Conservation (phyloP, 179 eudicot species). For the Spergularia azorica region DNA sequence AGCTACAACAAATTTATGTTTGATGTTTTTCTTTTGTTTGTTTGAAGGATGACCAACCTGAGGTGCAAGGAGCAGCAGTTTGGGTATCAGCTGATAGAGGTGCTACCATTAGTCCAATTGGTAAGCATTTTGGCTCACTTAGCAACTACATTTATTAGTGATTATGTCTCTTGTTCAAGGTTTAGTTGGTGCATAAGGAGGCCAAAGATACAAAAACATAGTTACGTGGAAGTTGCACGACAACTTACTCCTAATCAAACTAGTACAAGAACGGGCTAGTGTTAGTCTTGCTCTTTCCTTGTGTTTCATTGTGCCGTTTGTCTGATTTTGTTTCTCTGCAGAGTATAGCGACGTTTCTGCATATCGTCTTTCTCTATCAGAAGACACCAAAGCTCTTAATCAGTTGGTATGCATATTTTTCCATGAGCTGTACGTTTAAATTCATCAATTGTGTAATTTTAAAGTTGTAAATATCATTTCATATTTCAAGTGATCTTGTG, state of each 20-base stretch:
- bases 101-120: conserved; percentile 88
- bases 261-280: conserved; percentile 7
- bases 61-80: conserved; percentile 90
- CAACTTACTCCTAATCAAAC: neutral
- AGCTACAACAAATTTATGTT: neutral
- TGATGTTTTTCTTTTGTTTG: neutral
- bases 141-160: neutral
- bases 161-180: neutral
- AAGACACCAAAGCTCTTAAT: conserved; percentile 97
- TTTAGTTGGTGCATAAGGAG: conserved; percentile 2
- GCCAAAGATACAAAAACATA: neutral
- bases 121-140: conserved; percentile 43
- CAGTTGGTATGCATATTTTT: conserved; percentile 65
- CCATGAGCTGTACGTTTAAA: neutral
- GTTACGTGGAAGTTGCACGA: neutral
- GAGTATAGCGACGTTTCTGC: conserved; percentile 97
- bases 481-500: neutral
- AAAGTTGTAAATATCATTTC: neutral
- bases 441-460: neutral
- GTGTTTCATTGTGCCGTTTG: neutral
- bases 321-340: conserved; percentile 30
- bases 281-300: neutral
- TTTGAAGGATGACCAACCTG: conserved; percentile 88
- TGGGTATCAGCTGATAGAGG: conserved; percentile 92
- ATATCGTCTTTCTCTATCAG: conserved; percentile 88